Conservation (phyloP, 108 stramenopile genomes). For the Hondaea fermentalgiana region DNA sequence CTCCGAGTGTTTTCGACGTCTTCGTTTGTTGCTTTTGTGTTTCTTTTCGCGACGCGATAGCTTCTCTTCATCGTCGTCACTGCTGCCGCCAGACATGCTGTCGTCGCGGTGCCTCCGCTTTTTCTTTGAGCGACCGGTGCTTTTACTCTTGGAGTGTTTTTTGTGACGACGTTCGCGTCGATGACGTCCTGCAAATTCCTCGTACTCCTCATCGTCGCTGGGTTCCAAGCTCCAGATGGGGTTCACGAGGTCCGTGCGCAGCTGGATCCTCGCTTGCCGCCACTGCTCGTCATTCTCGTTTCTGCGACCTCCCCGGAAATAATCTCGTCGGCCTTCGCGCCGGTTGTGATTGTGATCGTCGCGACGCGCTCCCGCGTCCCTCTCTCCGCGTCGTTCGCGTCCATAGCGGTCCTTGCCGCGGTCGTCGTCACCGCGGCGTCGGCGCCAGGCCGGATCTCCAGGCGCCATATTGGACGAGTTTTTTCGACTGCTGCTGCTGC, state of each 20-base stretch:
- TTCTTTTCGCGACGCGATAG: neutral
- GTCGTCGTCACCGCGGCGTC: neutral
- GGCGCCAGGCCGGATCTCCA: neutral
- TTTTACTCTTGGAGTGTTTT: neutral
- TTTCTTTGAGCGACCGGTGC: neutral
- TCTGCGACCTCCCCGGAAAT: neutral
- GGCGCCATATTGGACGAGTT: neutral
- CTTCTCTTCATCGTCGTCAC: neutral
- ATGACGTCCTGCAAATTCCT: slow-evolving; percentile 18
- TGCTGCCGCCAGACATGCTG: neutral
- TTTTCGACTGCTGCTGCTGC: neutral
- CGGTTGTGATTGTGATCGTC: neutral
- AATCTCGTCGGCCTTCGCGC: neutral
- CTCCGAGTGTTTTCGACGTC: neutral
- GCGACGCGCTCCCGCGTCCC: neutral
- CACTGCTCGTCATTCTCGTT: slow-evolving; percentile 12
- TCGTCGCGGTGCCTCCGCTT: neutral
- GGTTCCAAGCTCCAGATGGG: slow-evolving; percentile 56
- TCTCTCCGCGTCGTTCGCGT: neutral
- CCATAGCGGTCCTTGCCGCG: neutral
- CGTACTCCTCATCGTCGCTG: slow-evolving; percentile 48
- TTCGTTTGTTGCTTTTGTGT: neutral
- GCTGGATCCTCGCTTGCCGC: slow-evolving; percentile 50
- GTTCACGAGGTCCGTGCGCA: slow-evolving; percentile 60
- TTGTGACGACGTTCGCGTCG: neutral